Base-by-base conservation (phyloP, 371 early-diverging fungal species). In the Phascolomyces articulosus region DNA sequence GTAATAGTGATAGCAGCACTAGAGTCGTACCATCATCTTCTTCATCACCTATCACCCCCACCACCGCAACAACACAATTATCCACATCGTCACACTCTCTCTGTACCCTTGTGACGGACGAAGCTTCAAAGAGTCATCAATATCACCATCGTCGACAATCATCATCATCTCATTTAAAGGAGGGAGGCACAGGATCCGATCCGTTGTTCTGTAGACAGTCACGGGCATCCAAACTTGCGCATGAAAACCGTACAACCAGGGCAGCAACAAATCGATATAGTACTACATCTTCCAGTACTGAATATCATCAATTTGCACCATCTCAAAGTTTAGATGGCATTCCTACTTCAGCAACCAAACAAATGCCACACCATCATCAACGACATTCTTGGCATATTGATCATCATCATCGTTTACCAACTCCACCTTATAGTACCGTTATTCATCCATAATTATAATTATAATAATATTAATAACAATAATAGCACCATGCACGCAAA, bases 341-440 rank as follows among this genome's bases (percentile, higher is more conserved):
- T 40, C 21, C 29, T 62, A 10, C n/a, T n/a, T n/a, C n/a, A n/a
- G n/a, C 53, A 27, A n/a, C 28, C 28, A 48, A 55, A 26, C 38
- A 62, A 53, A 23, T 27, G 20, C 23, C 51, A 51, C 51, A 51
- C 48, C 64, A 51, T 41, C 64, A 13, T 21, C 56, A 51, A 18
- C 63, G 56, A n/a, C 55, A 57, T 40, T 55, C 40, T 40, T 47
- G 64, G 55, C 57, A 64, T 34, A 40, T 40, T 23, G 44, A 40
- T 64, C 40, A 55, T 21, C 49, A 55, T 31, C 40, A 54, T 13
- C 55, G 60, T 18, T 40, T 65, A 60, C 60, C 58, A 21, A 47
- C 58, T 23, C 60, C 58, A 48, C 60, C 58, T 20, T 59, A 65
- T 55, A 55, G 62, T 44, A 18, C 44, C 8, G 44, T 59, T 28